Evolutionary conservation across 495 filamentous ascomycete genomes (phyloP), one percentile per base, ranked within the genome.

Genomic region (Aspergillus indologenus): DNA sequence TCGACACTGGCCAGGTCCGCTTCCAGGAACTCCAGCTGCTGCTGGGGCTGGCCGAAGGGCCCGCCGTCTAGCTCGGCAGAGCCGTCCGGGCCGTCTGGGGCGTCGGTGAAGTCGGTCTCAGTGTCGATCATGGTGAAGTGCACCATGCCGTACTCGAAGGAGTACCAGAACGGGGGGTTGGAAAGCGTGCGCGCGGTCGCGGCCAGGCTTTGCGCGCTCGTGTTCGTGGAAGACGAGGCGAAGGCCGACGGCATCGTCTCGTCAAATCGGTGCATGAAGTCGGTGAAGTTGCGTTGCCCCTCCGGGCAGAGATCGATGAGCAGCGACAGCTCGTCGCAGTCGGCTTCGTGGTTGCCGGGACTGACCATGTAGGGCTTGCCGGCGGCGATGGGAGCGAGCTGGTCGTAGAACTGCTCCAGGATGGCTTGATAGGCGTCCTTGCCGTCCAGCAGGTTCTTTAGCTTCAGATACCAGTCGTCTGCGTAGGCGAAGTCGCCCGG

Each of bases 141-240:
- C 6, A 74, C 75, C 76, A 83, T 80, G 61, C 83, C 83, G 70
- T 85, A 83, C 50, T 86, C 82, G 67, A 86, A 86, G 0, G 82
- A 84, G 68, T 83, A 86, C 83, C 83, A 86, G 71, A 86, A 86
- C 0, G 83, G 83, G 1, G 84, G 83, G 26, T 82, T 79, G 3
- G 83, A 71, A 4, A 84, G 75, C 23, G 58, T 45, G 5, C 70
- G 64, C 3, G 84, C 84, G 59, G 76, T 71, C 48, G 73, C 71
- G 17, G 82, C 82, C 40, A 73, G 69, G 17, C 72, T 54, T 23
- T 72, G 72, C 0, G 82, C 82, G 1, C 72, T 72, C 15, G 63
- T 61, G 71, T 80, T 82, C 14, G 71, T 64, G 1, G 81, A 81
- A 0, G 68, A 71, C 0, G 80, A 83, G 0, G 69, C 48, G 57